These are phyloP conservation scores for Starmerella riodocensis DNA, from an alignment of 805 yeast genomes.

Conservation along the genomic window DNA sequence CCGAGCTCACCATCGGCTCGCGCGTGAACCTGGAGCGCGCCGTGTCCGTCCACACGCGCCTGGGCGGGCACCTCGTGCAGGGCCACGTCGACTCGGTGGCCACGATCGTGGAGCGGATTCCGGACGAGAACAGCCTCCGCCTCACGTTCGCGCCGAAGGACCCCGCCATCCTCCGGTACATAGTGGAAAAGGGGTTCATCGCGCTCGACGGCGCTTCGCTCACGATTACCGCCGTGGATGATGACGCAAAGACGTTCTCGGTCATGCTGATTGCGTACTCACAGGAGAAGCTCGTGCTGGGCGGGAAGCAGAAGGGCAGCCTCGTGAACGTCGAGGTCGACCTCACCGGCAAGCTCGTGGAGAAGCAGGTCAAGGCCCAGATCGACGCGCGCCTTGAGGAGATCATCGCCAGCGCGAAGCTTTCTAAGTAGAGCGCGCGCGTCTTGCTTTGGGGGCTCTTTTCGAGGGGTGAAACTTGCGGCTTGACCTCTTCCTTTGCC, in stretches of 20 bases:
- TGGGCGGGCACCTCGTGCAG: slow-evolving; percentile 96
- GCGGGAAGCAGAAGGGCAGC: slow-evolving; percentile 49
- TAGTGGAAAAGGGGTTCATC: slow-evolving; percentile 91
- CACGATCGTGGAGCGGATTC: slow-evolving; percentile 35
- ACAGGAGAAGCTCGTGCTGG: slow-evolving; percentile 64
- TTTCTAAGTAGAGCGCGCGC: not conserved
- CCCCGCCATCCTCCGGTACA: slow-evolving; percentile 43
- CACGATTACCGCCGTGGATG: slow-evolving; percentile 72
- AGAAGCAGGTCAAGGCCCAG: slow-evolving; percentile 57
- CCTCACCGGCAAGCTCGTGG: slow-evolving; percentile 80
- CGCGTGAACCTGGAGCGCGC: slow-evolving; percentile 88
- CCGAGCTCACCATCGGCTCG: slow-evolving; percentile 41
- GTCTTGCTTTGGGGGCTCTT: too few species aligned
- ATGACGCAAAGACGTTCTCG: slow-evolving; percentile 43
- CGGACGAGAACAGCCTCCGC: slow-evolving; percentile 63
- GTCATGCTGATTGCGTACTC: slow-evolving; percentile 90
- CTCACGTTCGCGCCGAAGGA: slow-evolving; percentile 66
- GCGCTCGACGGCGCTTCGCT: slow-evolving; percentile 87
- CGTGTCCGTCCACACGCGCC: slow-evolving; percentile 61
- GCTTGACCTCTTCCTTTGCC: too few species aligned
- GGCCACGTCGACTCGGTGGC: slow-evolving; percentile 95
- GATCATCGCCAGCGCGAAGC: not conserved
- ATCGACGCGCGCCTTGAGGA: slow-evolving; percentile 16
- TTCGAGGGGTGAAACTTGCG: too few species aligned
- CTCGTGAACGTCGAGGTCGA: slow-evolving; percentile 87